These are phyloP conservation scores for Oemleria cerasiformis DNA, from an alignment of 306 rosid species.

Conservation along the genomic window DNA sequence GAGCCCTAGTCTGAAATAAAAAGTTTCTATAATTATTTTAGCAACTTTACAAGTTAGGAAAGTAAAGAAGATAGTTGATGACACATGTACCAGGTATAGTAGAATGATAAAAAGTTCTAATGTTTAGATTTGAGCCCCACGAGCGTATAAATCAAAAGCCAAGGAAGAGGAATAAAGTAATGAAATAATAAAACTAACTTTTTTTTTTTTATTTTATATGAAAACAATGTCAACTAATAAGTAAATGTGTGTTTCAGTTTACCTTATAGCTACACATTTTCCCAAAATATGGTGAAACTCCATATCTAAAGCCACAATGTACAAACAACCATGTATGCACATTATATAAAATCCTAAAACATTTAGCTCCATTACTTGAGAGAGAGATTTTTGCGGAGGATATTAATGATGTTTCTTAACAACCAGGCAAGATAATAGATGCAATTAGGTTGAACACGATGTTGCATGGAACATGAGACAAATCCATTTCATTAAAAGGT, in stretches of 20 bases:
- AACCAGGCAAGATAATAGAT: neutral
- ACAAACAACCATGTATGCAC: neutral
- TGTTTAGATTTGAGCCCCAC: neutral
- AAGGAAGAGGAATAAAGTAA: neutral
- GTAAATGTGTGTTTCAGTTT: neutral
- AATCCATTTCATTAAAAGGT: neutral
- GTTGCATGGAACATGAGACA: neutral
- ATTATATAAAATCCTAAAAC: neutral
- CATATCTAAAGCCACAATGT: neutral
- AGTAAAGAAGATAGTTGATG: neutral
- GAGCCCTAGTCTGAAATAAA: conserved; percentile 68
- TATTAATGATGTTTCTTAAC: neutral
- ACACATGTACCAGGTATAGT: neutral
- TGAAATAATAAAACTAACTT: too few relatives aligned
- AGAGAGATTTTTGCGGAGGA: neutral
- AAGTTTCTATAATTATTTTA: conserved; percentile 27
- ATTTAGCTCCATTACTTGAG: neutral
- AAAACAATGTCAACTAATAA: neutral
- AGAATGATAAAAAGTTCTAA: neutral
- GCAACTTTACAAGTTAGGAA: conserved; percentile 6
- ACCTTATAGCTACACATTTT: neutral
- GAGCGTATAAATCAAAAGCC: neutral
- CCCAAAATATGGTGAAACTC: neutral
- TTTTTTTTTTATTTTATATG: neutral
- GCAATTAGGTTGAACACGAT: too few relatives aligned